A percentile compares a stretch with the other conserved stretches of the same genome.
phyloP scores from a whole-genome alignment of 2,329 filamentous ascomycete genomes.

The Colletotrichum liaoningense region DNA sequence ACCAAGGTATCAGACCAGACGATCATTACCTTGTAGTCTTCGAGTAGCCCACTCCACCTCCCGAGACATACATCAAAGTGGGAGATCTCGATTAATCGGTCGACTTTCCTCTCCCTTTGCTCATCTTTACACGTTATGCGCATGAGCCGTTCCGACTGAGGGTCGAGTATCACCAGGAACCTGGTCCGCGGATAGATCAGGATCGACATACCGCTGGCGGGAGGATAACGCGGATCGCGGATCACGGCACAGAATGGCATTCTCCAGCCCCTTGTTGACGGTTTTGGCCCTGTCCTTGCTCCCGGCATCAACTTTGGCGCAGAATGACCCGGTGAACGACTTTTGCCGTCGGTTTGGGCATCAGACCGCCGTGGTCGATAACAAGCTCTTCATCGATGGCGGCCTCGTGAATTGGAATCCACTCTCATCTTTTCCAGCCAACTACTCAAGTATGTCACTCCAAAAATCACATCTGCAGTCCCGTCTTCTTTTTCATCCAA shows the following conservation, averaged over 20 bases:
- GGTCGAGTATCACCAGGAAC: constrained; percentile 1
- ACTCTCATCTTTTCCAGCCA: constrained; percentile 57
- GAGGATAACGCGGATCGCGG: not conserved
- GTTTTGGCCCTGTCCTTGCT: constrained; percentile 20
- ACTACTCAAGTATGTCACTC: constrained; percentile 65
- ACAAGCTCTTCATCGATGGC: constrained; percentile 71
- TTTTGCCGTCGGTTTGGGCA: constrained; percentile 68
- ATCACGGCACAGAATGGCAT: not conserved
- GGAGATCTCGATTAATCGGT: not conserved
- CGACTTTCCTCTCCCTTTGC: not conserved
- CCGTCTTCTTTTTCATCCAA: too few relatives aligned
- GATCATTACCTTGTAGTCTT: constrained; percentile 5
- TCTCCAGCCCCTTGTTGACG: not conserved
- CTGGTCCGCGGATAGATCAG: not conserved
- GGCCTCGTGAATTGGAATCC: constrained; percentile 68
- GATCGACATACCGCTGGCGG: not conserved
- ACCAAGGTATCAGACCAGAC: not conserved
- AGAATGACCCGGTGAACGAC: constrained; percentile 63
- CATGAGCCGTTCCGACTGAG: not conserved
- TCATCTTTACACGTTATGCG: not conserved
- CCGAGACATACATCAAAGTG: constrained; percentile 5
- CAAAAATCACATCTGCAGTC: not conserved
- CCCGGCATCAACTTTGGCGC: constrained; percentile 39
- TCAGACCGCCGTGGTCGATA: constrained; percentile 69
- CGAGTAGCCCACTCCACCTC: not conserved